A percentile compares a stretch with the other conserved stretches of the same genome.
Conservation (phyloP, 352 stramenopile species). For the Blastocystis sp. region DNA sequence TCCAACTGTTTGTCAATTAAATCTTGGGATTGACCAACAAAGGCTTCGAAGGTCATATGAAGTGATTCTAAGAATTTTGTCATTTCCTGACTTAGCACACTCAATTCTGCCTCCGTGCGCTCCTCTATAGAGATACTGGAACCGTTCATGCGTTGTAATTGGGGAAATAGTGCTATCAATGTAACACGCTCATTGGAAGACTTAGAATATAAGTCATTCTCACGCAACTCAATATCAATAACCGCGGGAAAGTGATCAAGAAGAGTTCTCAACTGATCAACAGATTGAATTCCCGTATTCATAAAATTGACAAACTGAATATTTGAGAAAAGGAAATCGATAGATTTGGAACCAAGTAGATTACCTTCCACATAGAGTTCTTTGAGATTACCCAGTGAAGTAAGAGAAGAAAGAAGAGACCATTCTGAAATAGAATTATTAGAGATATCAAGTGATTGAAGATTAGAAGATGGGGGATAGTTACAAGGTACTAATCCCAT, state of each 20-base stretch:
- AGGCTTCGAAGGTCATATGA: not conserved
- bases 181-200: not conserved
- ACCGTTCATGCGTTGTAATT: not conserved
- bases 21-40: not conserved
- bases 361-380: not conserved
- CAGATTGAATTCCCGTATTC: not conserved
- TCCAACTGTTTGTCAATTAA: not conserved
- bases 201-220: not conserved
- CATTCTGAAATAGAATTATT: not conserved
- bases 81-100: not conserved
- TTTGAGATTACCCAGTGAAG: not conserved
- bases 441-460: slow-evolving; percentile 19
- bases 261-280: not conserved
- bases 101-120: not conserved
- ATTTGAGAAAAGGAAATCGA: not conserved
- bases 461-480: not conserved
- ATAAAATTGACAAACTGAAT: not conserved
- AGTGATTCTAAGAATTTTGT: not conserved
- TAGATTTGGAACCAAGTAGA: not conserved
- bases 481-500: not conserved
- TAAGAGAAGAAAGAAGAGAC: not conserved
- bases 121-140: not conserved
- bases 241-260: not conserved
- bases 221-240: not conserved
- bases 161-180: not conserved